Conservation (phyloP, 2,329 filamentous ascomycete genomes). For the Neonectria hederae region DNA sequence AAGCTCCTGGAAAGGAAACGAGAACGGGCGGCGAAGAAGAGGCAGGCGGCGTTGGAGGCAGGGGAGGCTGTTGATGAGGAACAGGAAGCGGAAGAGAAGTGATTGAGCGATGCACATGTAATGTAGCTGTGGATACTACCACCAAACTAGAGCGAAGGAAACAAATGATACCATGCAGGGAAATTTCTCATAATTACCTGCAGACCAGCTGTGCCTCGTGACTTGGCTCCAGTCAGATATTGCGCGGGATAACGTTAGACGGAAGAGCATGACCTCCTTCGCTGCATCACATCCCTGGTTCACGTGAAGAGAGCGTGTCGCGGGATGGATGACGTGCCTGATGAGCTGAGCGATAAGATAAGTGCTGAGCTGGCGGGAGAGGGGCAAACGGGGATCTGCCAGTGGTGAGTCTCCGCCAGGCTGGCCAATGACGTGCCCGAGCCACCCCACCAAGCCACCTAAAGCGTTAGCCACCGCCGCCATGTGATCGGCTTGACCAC, state of each 20-base stretch:
- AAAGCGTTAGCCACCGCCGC: constrained; percentile 26
- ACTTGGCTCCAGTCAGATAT: background rate
- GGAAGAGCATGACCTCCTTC: background rate
- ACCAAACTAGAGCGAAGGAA: background rate
- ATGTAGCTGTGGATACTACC: background rate
- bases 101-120: background rate
- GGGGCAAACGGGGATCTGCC: background rate
- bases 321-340: constrained; percentile 17
- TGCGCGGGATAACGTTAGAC: background rate
- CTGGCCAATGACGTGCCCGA: constrained; percentile 35
- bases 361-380: background rate
- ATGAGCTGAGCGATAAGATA: constrained; percentile 23
- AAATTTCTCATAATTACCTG: background rate
- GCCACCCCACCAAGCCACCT: constrained; percentile 30
- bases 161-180: constrained; percentile 6
- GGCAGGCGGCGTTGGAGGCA: constrained; percentile 61
- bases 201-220: background rate
- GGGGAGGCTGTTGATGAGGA: constrained; percentile 59
- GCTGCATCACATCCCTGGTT: background rate
- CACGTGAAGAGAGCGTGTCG: constrained; percentile 10
- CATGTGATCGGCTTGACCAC: constrained; percentile 45
- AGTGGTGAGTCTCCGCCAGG: constrained; percentile 4
- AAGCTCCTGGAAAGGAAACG: constrained; percentile 81
- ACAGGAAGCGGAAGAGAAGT: constrained; percentile 38
- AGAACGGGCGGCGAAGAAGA: constrained; percentile 66